Base-by-base conservation (phyloP, 768 basidiomycete species). In the Leccinum imitatum region DNA sequence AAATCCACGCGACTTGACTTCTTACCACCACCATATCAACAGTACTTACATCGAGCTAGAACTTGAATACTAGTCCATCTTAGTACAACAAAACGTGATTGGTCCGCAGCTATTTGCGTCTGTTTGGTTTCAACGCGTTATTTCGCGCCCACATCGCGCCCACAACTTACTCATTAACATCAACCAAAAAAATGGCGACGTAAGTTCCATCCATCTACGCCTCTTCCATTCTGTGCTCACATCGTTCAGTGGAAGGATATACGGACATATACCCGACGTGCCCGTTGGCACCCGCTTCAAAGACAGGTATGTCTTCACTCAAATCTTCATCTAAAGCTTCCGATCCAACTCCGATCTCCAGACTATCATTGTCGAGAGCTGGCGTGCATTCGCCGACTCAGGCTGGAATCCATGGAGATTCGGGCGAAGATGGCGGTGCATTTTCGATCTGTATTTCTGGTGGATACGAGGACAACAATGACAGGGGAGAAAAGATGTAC, bases 401-500 rank as follows among this genome's bases (percentile, higher is more conserved):
- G 53, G 75, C 71, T n/a, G 79, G 79, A 3, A 80, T 80, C 13
- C 76, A 76, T 14, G 78, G 79, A 1, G 69, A 72, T 27, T 10
- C 68, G 3, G 27, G 1, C 10, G 63, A 46, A 17, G 53, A 58
- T 3, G 67, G 71, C 8, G 73, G 74, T 2, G 77, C 78, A 8
- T 79, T 67, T 55, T 80, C 79, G 14, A 72, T 80, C 21, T 79
- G 79, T 17, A 48, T 80, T 17, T 77, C 79, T 39, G 71, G 65
- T 14, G 77, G 77, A 7, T 80, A 80, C 46, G 74, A 77, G 50
- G 79, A 80, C 63, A 75, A 80, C 58, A n/a, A 52, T 2, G 79
- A 80, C 33, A 1, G 47, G 0, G 79, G 79, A 31, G 71, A 77
- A 0, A 71, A 4, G 7, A 76, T 80, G 78, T 79, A 60, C 4